phyloP scores from a whole-genome alignment of 2,329 filamentous ascomycete species.

The Orbilia quercus region DNA sequence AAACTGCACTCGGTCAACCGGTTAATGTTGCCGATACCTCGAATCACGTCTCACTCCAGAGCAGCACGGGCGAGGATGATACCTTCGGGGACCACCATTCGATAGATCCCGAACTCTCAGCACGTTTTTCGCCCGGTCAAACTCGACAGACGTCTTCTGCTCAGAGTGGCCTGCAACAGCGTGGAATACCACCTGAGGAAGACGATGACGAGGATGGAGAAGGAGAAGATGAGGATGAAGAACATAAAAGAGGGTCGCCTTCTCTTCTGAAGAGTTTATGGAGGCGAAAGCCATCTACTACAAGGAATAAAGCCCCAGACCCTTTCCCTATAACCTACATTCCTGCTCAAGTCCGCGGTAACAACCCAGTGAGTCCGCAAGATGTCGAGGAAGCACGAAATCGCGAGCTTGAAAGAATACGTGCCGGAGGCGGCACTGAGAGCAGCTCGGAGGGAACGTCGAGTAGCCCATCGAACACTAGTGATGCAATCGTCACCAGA shows the following conservation, averaged over 20 bases:
- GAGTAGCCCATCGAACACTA: conserved; percentile 37
- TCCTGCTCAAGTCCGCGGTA: conserved; percentile 42
- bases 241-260: conserved; percentile 9
- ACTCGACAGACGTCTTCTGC: background rate
- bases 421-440: conserved; percentile 33
- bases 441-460: conserved; percentile 46
- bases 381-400: conserved; percentile 47
- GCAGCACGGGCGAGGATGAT: conserved; percentile 18
- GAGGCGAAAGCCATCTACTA: conserved; percentile 30
- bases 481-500: conserved; percentile 45
- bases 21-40: conserved; percentile 14
- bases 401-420: conserved; percentile 47
- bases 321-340: conserved; percentile 53
- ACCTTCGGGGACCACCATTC: conserved; percentile 43
- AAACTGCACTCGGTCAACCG: conserved; percentile 33
- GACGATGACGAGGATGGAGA: background rate
- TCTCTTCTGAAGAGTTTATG: conserved; percentile 39
- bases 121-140: conserved; percentile 16
- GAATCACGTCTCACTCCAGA: conserved; percentile 27
- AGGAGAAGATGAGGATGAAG: conserved; percentile 11
- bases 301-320: conserved; percentile 10
- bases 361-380: conserved; percentile 39
- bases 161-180: conserved; percentile 3
- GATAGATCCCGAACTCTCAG: conserved; percentile 26
- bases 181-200: background rate